Conservation (phyloP, 108 stramenopile genomes). For the Nitzschia putrida region DNA sequence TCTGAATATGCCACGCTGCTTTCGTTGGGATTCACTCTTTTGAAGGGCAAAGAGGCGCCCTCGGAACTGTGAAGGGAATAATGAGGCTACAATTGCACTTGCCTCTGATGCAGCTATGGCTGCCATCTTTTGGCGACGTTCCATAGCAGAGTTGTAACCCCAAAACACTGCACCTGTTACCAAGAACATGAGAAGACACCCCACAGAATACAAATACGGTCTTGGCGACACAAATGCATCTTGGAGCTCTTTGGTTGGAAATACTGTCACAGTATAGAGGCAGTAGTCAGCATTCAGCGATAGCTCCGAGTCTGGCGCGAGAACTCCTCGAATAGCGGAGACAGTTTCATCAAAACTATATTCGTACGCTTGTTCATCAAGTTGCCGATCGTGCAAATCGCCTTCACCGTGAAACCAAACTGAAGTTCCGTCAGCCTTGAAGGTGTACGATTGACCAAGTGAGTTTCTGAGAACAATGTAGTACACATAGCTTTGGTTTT, state of each 20-base stretch:
- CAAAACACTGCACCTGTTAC: conserved; percentile 1
- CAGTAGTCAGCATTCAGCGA: conserved; percentile 5
- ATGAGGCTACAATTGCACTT: conserved; percentile 26
- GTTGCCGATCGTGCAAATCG: conserved; percentile 11
- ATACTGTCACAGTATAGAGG: conserved; percentile 4
- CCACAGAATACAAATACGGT: conserved; percentile 9
- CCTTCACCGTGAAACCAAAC: not conserved
- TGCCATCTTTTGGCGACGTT: conserved; percentile 6
- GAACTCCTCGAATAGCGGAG: not conserved
- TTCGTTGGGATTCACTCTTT: not conserved
- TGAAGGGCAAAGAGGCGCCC: conserved; percentile 11
- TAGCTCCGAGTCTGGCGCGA: conserved; percentile 3
- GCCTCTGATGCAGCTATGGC: conserved; percentile 6
- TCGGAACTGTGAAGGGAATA: conserved; percentile 24
- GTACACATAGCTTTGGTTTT: not conserved
- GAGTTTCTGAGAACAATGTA: conserved; percentile 7
- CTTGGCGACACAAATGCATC: not conserved
- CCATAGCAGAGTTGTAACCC: conserved; percentile 1
- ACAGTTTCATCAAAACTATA: conserved; percentile 1
- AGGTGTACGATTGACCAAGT: conserved; percentile 9
- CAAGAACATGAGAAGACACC: not conserved
- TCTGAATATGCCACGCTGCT: not conserved
- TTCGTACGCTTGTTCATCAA: not conserved
- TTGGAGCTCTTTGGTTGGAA: conserved; percentile 2
- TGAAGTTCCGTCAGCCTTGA: not conserved